These are phyloP conservation scores for Cylindrotheca fusiformis DNA, from an alignment of 108 stramenopile species.

Conservation along the genomic window DNA sequence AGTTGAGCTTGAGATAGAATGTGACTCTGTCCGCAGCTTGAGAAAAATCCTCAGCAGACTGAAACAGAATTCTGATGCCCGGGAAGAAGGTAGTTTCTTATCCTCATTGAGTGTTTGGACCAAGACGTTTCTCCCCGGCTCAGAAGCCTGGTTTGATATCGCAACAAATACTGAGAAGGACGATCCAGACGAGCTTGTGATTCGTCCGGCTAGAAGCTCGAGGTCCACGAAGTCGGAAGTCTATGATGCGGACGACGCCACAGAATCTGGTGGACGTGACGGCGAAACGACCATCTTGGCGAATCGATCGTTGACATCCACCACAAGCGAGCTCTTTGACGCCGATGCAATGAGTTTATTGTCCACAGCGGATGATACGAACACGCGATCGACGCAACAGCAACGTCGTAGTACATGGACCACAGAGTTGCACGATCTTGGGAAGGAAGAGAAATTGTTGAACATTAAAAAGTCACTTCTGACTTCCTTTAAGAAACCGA, in stretches of 20 bases:
- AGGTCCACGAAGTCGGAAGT: background rate
- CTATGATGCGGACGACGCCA: background rate
- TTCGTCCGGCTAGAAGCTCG: background rate
- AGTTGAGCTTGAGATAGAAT: background rate
- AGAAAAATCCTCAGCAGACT: background rate
- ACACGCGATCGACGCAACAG: background rate
- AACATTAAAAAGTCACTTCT: background rate
- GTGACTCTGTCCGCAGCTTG: background rate
- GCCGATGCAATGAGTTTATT: background rate
- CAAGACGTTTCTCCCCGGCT: background rate
- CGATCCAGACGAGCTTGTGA: background rate
- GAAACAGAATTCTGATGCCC: background rate
- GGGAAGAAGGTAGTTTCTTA: background rate
- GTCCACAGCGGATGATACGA: background rate
- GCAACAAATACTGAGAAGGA: too few species aligned
- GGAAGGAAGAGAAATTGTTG: background rate
- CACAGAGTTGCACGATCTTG: background rate
- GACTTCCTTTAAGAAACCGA: background rate
- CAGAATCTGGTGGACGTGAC: background rate
- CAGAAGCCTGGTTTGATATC: background rate
- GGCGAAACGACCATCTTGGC: background rate
- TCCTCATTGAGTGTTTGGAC: background rate
- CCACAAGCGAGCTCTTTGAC: background rate
- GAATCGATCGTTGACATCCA: background rate
- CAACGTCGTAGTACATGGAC: background rate